Evolutionary conservation across 2,329 filamentous ascomycete species (phyloP).

Genomic region (Penicillium sp.): DNA sequence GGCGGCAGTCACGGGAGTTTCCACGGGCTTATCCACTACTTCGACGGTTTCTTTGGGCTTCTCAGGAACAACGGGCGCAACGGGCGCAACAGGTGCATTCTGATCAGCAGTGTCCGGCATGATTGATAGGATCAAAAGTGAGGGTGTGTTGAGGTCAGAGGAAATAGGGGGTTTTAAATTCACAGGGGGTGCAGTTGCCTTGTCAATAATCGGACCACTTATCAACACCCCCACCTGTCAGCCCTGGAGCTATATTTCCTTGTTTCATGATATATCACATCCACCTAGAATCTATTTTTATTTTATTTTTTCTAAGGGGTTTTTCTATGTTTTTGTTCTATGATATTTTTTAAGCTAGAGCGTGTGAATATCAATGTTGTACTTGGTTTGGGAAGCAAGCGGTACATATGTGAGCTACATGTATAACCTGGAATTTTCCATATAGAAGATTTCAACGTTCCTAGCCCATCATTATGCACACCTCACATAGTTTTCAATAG

Average conservation of each 20-base stretch:
- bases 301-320: not conserved
- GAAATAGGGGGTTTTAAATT: constrained; percentile 15
- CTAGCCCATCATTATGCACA: not conserved
- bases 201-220: constrained; percentile 20
- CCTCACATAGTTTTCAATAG: not conserved
- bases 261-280: constrained; percentile 9
- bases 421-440: not conserved
- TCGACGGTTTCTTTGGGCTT: constrained; percentile 18
- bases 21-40: constrained; percentile 14
- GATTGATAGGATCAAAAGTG: not conserved
- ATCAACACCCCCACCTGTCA: constrained; percentile 24
- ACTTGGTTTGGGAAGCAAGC: not conserved
- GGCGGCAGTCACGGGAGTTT: constrained; percentile 11
- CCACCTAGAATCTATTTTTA: not conserved
- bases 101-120: constrained; percentile 27
- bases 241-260: not conserved
- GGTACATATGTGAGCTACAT: not conserved
- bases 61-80: constrained; percentile 12
- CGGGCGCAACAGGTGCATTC: not conserved
- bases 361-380: not conserved
- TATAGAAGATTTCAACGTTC: too few relatives aligned
- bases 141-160: not conserved
- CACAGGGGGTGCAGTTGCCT: constrained; percentile 16
- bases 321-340: not conserved
- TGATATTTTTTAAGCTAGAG: not conserved